These are phyloP conservation scores for Xylaria sp. DNA, from an alignment of 2,329 filamentous ascomycete genomes.

Conservation along the genomic window DNA sequence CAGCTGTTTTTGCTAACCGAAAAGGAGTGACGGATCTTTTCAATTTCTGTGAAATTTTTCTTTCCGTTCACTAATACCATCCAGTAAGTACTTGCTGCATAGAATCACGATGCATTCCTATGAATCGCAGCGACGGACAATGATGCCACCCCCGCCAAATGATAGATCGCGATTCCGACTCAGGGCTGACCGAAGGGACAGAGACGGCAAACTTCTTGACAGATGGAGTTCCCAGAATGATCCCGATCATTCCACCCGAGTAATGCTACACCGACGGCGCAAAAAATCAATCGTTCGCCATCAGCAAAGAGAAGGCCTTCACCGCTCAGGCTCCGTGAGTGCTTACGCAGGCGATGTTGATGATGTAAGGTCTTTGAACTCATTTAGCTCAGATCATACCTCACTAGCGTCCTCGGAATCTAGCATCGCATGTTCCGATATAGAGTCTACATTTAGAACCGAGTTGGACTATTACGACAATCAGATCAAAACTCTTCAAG, in stretches of 20 bases:
- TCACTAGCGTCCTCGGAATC: background rate
- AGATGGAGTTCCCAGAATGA: conserved; percentile 21
- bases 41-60: background rate
- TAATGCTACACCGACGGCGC: conserved; percentile 32
- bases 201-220: conserved; percentile 7
- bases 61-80: background rate
- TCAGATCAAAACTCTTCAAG: conserved; percentile 10
- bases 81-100: background rate
- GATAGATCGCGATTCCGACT: background rate
- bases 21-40: background rate
- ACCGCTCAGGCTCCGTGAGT: background rate
- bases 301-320: background rate
- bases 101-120: background rate
- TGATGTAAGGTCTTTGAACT: background rate
- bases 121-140: background rate
- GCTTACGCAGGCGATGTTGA: too few species aligned
- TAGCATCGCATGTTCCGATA: conserved; percentile 6
- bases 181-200: background rate
- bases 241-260: conserved; percentile 27
- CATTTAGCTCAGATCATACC: background rate
- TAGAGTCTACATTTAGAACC: conserved; percentile 9
- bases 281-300: conserved; percentile 12
- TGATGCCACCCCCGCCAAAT: background rate
- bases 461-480: conserved; percentile 31
- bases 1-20: background rate